Percentiles rank a stretch among this genome's conserved stretches.
Evolutionary conservation across 768 basidiomycete genomes (phyloP).

Genomic region (Tylopilus rubrobrunneus): DNA sequence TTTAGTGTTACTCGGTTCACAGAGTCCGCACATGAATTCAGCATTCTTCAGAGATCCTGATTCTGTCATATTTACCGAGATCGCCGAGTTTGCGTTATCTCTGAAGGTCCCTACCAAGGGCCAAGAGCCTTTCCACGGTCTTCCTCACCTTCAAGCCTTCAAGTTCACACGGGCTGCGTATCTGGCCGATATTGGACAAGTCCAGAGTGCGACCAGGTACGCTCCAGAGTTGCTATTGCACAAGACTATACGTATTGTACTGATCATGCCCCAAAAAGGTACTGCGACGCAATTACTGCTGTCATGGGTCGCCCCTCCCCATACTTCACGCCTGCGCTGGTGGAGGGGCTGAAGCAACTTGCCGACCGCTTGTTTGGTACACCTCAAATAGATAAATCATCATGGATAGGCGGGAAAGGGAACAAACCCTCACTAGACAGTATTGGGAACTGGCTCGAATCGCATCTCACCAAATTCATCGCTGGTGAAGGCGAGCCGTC

Average conservation of each 20-base stretch:
- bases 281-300: slow-evolving; percentile 85
- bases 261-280: slow-evolving; percentile 53
- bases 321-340: slow-evolving; percentile 60
- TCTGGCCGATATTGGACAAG: slow-evolving; percentile 79
- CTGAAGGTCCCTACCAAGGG: slow-evolving; percentile 71
- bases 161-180: slow-evolving; percentile 71
- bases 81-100: slow-evolving; percentile 86
- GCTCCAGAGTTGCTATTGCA: neutral
- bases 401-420: slow-evolving; percentile 86
- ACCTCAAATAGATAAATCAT: slow-evolving; percentile 68
- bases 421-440: slow-evolving; percentile 89
- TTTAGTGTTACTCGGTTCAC: slow-evolving; percentile 70
- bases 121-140: slow-evolving; percentile 78
- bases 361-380: slow-evolving; percentile 74
- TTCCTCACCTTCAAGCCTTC: slow-evolving; percentile 87
- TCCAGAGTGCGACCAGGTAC: slow-evolving; percentile 73
- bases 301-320: slow-evolving; percentile 60
- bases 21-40: slow-evolving; percentile 47
- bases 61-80: slow-evolving; percentile 80
- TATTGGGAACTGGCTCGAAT: slow-evolving; percentile 89
- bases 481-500: slow-evolving; percentile 71
- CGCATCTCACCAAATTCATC: slow-evolving; percentile 89
- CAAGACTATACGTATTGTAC: neutral
- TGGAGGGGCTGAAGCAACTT: slow-evolving; percentile 74
- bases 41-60: slow-evolving; percentile 66